Evolutionary conservation across 192 early-diverging fungal species (phyloP), one percentile per base, ranked within the genome.

Genomic region (Linnemannia schmuckeri): DNA sequence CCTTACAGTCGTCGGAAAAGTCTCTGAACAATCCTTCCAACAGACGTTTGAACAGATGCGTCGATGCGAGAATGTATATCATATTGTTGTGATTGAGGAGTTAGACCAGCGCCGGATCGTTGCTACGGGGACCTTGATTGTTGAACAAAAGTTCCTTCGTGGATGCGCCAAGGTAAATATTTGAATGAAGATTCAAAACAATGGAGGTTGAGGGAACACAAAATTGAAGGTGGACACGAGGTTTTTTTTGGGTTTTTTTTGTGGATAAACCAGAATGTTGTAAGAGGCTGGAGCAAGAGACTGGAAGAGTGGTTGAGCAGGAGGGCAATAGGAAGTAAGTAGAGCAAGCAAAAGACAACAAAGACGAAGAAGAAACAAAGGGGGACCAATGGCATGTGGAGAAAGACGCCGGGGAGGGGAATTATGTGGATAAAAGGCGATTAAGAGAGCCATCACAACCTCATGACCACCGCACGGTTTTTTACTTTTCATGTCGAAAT

Each of bases 111-210:
- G 80, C 37, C 88, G 90, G 2, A 93, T 98, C 44, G 96, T 97
- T 22, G 98, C 95, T 6, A 93, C 95, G 33, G 98, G 96, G 38
- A 96, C 96, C 15, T 90, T 99, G 73, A 68, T 99, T 38, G 93
- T 97, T 35, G 98, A 99, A 88, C 94, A 96, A 83, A 99, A 99
- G 92, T 96, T 99, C 70, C 87, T 98, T 40, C 94, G 96, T 75
- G 82, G 85, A 18, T 96, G 94, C 81, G 96, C 95, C 10, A 91
- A 96, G 87, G 97, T 95, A 82, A 66, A n/a, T 33, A 13, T 66
- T 74, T 85, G n/a, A 27, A 18, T 24, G n/a, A n/a, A 27, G 24
- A 13, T 33, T 13, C 24, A 15, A 66, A 30, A 30, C 30, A 35
- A 27, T 24, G 61, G 61, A 66, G 27, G 61, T 4, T 3, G 0